Base-by-base conservation (phyloP, 192 early-diverging fungal species). In the Coemansia sp. region DNA sequence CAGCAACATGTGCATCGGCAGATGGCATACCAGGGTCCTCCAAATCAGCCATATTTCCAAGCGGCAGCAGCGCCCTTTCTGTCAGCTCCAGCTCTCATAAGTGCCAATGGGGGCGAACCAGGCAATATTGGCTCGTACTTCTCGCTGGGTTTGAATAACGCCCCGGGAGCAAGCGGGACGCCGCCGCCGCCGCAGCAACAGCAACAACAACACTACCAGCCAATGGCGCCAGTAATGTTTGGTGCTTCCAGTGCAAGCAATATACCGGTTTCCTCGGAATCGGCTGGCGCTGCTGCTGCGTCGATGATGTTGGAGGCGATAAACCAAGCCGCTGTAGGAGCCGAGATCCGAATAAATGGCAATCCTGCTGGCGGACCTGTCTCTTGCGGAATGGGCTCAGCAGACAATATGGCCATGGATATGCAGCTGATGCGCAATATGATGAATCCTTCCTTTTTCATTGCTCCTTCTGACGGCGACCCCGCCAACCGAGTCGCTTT, bases 361-460 rank as follows among this genome's bases (percentile, higher is more conserved):
- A 45, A 33, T 23, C 6, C 52, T 27, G 26, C 45, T 31, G 8
- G 8, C 0, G n/a, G n/a, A n/a, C n/a, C n/a, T n/a, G n/a, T n/a
- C n/a, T n/a, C n/a, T n/a, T n/a, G n/a, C n/a, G n/a, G n/a, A n/a
- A n/a, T n/a, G n/a, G n/a, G n/a, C n/a, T n/a, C n/a, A n/a, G n/a
- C n/a, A 15, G 58, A 63, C n/a, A 58, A 31, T 6, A 26, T 63
- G 15, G 51, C 51, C 35, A 60, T 68, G 23, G 55, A 59, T 7
- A 65, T 77, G 58, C 66, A 77, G 51, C 9, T 77, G 27, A 63
- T 77, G 73, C 58, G 66, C 5, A 53, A 57, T 38, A 59, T 77
- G 51, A 56, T 77, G 6, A 59, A 37, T 25, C 56, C 27, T 17
- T 13, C 70, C 18, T 51, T 65, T 19, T 77, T 55, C 41, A 27